Evolutionary conservation across 108 stramenopile genomes (phyloP).

Genomic region (Nitzschia sp.): DNA sequence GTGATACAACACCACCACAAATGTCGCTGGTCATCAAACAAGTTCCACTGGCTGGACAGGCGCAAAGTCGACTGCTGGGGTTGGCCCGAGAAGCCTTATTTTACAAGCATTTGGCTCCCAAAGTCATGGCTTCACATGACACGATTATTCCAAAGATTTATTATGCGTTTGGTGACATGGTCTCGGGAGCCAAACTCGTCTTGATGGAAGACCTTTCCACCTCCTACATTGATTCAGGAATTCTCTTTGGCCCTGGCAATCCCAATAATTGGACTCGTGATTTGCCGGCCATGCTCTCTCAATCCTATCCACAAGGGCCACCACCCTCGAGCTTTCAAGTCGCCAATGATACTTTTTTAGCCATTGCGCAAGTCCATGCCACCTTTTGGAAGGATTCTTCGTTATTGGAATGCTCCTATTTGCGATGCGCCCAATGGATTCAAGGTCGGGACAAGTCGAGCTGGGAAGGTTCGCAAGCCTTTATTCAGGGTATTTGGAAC

Average conservation of each 20-base stretch:
- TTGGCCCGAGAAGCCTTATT: conserved; percentile 62
- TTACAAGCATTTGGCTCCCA: conserved; percentile 38
- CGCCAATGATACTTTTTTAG: conserved; percentile 24
- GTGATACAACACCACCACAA: background rate
- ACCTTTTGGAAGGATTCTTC: conserved; percentile 41
- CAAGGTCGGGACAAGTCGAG: conserved; percentile 35
- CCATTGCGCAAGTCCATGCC: conserved; percentile 41
- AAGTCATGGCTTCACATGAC: conserved; percentile 2
- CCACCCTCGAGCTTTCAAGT: conserved; percentile 20
- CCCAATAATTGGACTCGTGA: conserved; percentile 45
- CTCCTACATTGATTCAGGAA: conserved; percentile 40
- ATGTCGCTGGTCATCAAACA: conserved; percentile 46
- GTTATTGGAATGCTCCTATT: conserved; percentile 15
- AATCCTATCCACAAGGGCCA: background rate
- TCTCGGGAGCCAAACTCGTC: conserved; percentile 46
- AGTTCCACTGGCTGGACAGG: conserved; percentile 23
- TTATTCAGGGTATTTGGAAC: conserved; percentile 32
- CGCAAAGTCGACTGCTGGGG: conserved; percentile 39
- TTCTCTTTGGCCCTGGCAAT: conserved; percentile 52
- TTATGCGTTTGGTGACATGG: conserved; percentile 45
- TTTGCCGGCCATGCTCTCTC: background rate
- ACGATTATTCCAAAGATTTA: conserved; percentile 42
- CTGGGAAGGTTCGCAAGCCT: conserved; percentile 46
- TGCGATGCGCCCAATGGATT: conserved; percentile 54
- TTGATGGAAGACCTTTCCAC: conserved; percentile 52